Conservation (phyloP, 2,329 filamentous ascomycete genomes). For the Scytalidium sp. region DNA sequence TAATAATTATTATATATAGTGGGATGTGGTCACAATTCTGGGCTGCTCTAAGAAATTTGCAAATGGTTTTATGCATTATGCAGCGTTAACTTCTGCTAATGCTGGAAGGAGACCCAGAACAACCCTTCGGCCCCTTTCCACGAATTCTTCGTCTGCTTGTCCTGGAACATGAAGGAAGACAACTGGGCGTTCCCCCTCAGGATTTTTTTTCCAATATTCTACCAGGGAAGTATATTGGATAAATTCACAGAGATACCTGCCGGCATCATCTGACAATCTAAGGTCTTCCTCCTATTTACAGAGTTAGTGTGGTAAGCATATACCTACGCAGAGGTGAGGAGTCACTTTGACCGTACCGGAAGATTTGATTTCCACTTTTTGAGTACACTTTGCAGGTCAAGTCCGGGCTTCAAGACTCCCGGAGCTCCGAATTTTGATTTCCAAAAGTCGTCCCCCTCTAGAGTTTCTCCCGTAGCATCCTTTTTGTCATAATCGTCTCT, state of each 20-base stretch:
- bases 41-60: too few species aligned
- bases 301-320: neutral
- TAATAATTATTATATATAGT: too few species aligned
- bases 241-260: slow-evolving; percentile 72
- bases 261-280: slow-evolving; percentile 64
- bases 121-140: slow-evolving; percentile 49
- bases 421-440: neutral
- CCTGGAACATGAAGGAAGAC: slow-evolving; percentile 71
- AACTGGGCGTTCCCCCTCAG: slow-evolving; percentile 40
- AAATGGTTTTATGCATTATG: too few species aligned
- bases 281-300: slow-evolving; percentile 33
- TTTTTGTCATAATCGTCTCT: slow-evolving; percentile 61
- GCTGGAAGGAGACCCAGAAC: slow-evolving; percentile 49
- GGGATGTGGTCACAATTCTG: too few species aligned
- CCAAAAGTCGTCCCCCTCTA: neutral
- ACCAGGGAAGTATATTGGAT: slow-evolving; percentile 68
- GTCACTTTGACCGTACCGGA: neutral
- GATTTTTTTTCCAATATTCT: slow-evolving; percentile 43
- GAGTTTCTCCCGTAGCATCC: neutral
- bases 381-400: neutral
- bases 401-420: neutral
- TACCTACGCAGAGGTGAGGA: neutral
- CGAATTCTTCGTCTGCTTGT: slow-evolving; percentile 44
- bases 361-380: neutral
- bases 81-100: slow-evolving; percentile 40